A percentile compares a stretch with the other conserved stretches of the same genome.
phyloP scores from a whole-genome alignment of 2,329 filamentous ascomycete genomes.

The Trichoderma sp. region DNA sequence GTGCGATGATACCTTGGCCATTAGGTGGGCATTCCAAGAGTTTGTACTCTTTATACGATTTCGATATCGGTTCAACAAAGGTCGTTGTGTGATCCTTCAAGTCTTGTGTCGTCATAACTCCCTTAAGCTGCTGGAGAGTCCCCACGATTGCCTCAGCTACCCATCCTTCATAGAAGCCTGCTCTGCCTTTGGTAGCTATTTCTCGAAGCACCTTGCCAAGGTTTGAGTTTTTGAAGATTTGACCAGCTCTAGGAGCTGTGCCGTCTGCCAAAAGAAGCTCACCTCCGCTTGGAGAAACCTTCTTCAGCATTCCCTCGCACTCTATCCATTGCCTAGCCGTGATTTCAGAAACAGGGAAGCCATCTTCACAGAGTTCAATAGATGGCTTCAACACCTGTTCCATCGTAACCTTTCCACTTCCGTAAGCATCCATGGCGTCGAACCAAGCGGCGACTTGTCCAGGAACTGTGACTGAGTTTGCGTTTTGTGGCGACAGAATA shows the following conservation, averaged over 20 bases:
- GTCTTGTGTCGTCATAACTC: conserved; percentile 5
- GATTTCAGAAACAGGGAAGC: conserved; percentile 6
- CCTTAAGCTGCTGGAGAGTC: background rate
- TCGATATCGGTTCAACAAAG: conserved; percentile 8
- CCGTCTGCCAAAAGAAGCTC: background rate
- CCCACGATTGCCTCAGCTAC: conserved; percentile 7
- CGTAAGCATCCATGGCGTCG: background rate
- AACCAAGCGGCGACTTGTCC: conserved; percentile 10
- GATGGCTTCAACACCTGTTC: background rate
- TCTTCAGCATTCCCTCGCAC: background rate
- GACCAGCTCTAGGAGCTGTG: conserved; percentile 4
- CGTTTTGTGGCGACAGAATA: background rate
- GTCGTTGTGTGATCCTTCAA: conserved; percentile 1
- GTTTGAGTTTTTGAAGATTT: conserved; percentile 7
- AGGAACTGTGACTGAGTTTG: conserved; percentile 6
- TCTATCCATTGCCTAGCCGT: conserved; percentile 13
- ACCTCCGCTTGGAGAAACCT: background rate
- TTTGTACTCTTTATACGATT: background rate
- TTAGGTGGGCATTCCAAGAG: conserved; percentile 13
- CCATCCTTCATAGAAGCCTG: conserved; percentile 12
- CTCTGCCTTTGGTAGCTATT: conserved; percentile 1
- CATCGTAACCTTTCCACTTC: conserved; percentile 6
- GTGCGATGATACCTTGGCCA: conserved; percentile 10
- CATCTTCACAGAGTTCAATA: conserved; percentile 12
- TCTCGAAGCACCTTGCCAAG: conserved; percentile 5